Evolutionary conservation across 2,329 filamentous ascomycete genomes (phyloP), one percentile per base, ranked within the genome.

Genomic region (Xylariaceae sp.): DNA sequence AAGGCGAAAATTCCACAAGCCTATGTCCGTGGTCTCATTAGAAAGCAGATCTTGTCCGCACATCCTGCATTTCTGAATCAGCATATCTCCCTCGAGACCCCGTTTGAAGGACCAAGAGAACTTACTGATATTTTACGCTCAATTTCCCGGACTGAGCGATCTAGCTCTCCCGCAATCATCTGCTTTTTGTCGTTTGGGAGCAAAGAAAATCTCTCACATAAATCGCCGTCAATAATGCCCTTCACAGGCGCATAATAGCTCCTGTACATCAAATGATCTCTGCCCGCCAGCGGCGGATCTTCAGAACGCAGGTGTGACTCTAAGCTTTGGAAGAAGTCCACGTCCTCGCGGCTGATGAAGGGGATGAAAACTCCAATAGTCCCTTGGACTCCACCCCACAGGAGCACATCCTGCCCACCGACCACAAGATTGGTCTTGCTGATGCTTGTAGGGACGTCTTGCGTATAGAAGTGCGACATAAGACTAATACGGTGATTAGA

Each of bases 241-340:
- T 98, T 98, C 32, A 95, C 89, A 0, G 93, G 94, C 6, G 88
- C 89, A 63, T 97, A 98, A 67, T 97, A 98, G 50, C 89, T 83
- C 49, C 94, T 79, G 64, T 95, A 99, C 58, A 95, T 94, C 34
- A 99, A 73, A 65, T 99, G 93, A 63, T 98, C 94, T 51, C 94
- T 79, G 32, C 93, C 94, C 16, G 89, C 87, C 35, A 98, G 70
- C 7, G 91, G 91, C 28, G 90, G 78, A 58, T 95, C 90, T 59
- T 95, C 89, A 11, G 78, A 81, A 36, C 91, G 79, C 62, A 99
- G 75, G 59, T 95, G 87, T 59, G 86, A 83, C 67, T 98, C 93
- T 18, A 98, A 74, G 47, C 81, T 89, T 64, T 96, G 90, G 78
- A 98, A 98, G 68, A 98, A 97, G 64, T 97, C 93, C 37, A 94